A percentile compares a stretch with the other conserved stretches of the same genome.
These are phyloP conservation scores for Agapanthus africanus DNA, from an alignment of 106 monocot species.

Conservation along the genomic window DNA sequence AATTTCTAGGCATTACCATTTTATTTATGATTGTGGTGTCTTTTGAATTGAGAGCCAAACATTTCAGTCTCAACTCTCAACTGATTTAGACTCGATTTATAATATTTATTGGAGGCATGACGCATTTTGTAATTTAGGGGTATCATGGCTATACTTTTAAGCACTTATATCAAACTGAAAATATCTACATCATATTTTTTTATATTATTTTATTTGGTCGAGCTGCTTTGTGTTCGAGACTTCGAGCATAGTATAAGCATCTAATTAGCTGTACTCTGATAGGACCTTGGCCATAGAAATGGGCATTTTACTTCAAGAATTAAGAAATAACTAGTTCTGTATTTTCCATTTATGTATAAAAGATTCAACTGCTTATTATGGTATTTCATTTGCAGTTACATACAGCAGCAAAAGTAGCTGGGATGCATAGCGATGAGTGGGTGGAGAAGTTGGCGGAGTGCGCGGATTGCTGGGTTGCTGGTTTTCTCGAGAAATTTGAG, in stretches of 20 bases:
- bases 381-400: conserved; percentile 46
- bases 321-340: background rate
- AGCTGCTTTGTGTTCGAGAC: background rate
- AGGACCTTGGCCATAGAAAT: background rate
- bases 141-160: background rate
- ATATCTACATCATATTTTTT: background rate
- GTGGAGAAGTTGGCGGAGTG: conserved; percentile 51
- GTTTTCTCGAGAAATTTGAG: conserved; percentile 83
- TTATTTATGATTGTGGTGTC: too few species aligned
- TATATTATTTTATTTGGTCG: background rate
- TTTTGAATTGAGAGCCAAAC: too few species aligned
- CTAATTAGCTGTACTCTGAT: background rate
- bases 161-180: background rate
- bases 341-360: background rate
- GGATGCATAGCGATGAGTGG: conserved; percentile 32
- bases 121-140: too few species aligned
- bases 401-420: conserved; percentile 59
- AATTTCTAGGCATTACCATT: background rate
- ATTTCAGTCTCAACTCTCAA: too few species aligned
- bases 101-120: too few species aligned
- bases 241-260: background rate
- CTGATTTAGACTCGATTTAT: too few species aligned
- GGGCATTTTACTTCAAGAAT: background rate
- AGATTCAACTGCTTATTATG: background rate
- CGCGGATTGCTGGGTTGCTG: conserved; percentile 71